These are phyloP conservation scores for Cercospora citrullina DNA, from an alignment of 2,329 filamentous ascomycete genomes.

Conservation along the genomic window DNA sequence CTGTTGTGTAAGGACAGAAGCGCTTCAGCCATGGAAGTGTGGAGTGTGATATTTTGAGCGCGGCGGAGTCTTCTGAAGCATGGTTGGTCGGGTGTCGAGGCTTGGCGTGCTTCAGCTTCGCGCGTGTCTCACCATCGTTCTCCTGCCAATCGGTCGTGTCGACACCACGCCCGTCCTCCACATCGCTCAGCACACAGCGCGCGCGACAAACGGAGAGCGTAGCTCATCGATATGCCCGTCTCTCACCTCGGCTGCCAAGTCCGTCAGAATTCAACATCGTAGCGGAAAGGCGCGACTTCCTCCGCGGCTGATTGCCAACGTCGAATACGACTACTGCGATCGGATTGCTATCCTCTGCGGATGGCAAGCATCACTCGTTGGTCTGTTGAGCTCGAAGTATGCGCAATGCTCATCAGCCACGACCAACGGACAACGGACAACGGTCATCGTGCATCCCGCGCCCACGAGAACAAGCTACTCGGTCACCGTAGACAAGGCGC, in stretches of 20 bases:
- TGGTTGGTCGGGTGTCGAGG: not conserved
- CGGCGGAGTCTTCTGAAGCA: not conserved
- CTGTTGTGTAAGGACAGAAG: slow-evolving; percentile 7
- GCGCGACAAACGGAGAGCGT: not conserved
- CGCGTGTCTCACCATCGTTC: not conserved
- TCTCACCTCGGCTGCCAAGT: not conserved
- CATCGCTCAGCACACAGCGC: not conserved
- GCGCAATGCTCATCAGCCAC: not conserved
- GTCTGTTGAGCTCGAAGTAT: not conserved
- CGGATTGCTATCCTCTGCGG: not conserved
- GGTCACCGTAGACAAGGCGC: not conserved
- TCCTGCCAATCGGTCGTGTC: not conserved
- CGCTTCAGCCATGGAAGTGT: not conserved
- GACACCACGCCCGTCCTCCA: not conserved
- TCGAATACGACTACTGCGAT: not conserved
- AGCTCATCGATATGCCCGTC: not conserved
- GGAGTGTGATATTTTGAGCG: not conserved
- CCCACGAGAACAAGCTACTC: not conserved
- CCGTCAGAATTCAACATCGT: not conserved
- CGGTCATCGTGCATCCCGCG: not conserved
- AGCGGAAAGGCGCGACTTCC: not conserved
- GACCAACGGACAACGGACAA: not conserved
- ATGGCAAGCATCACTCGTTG: not conserved
- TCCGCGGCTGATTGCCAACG: not conserved
- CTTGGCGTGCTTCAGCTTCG: not conserved